These are phyloP conservation scores for Vigna radiata DNA, from an alignment of 306 rosid species.

Conservation along the genomic window DNA sequence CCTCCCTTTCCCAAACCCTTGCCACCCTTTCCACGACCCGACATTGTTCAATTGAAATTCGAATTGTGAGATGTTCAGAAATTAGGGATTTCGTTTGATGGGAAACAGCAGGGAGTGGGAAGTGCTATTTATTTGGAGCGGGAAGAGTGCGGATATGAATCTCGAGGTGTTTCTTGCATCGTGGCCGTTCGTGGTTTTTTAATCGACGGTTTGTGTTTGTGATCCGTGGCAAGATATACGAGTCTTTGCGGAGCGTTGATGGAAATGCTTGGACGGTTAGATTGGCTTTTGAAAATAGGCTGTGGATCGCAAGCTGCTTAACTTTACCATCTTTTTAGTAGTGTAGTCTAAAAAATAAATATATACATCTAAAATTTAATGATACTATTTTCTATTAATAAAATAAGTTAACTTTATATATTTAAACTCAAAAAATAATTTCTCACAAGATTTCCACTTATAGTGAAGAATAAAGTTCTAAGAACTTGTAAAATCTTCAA, in stretches of 20 bases:
- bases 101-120: rapidly evolving
- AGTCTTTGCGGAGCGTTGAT: constrained; percentile 8
- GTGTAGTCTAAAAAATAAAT: neutral
- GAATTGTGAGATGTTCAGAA: neutral
- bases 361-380: no score
- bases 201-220: neutral
- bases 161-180: neutral
- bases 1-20: constrained; percentile 57
- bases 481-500: no score
- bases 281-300: neutral
- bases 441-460: no score
- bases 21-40: constrained; percentile 52
- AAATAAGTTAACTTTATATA: no score
- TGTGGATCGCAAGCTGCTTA: neutral
- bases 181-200: neutral
- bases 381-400: no score
- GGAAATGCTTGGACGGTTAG: neutral
- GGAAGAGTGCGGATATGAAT: constrained; percentile 37
- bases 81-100: constrained; percentile 5
- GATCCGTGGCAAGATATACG: constrained; percentile 33
- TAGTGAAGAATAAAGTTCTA: no score
- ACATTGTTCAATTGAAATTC: neutral
- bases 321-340: neutral
- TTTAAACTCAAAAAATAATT: no score
- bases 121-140: constrained; percentile 41